phyloP scores from a whole-genome alignment of 2,329 filamentous ascomycete species.

The Cytospora mali region DNA sequence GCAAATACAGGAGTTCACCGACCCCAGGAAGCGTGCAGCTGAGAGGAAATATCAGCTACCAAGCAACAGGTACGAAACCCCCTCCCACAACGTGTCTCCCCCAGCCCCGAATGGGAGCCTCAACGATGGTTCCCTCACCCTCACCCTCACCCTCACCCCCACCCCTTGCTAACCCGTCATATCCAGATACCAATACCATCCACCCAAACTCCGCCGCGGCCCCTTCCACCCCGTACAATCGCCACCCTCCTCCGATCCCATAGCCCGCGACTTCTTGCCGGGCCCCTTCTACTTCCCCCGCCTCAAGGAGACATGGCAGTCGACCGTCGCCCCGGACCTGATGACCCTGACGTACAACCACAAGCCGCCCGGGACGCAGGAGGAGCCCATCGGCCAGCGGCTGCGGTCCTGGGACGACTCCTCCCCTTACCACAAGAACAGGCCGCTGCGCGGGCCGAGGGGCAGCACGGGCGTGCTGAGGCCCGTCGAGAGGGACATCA shows the following conservation, averaged over 20 bases:
- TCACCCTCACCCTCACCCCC: no score
- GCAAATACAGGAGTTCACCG: slow-evolving; percentile 45
- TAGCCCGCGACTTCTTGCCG: slow-evolving; percentile 84
- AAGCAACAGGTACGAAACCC: slow-evolving; percentile 46
- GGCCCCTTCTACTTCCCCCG: slow-evolving; percentile 89
- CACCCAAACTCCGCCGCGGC: slow-evolving; percentile 92
- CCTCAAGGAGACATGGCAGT: slow-evolving; percentile 86
- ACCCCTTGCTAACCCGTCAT: slow-evolving; percentile 20
- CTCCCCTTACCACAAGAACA: slow-evolving; percentile 92
- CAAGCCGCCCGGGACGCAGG: slow-evolving; percentile 72
- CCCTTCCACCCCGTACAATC: slow-evolving; percentile 92
- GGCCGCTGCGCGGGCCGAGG: slow-evolving; percentile 80
- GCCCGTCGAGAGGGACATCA: slow-evolving; percentile 72
- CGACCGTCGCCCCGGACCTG: slow-evolving; percentile 83
- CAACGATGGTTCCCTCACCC: no score
- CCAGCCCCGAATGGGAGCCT: neutral
- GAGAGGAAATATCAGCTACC: slow-evolving; percentile 46
- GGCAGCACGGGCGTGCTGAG: slow-evolving; percentile 69
- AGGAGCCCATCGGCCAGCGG: slow-evolving; percentile 57
- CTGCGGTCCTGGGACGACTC: slow-evolving; percentile 85
- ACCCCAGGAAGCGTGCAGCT: slow-evolving; percentile 40
- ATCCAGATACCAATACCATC: slow-evolving; percentile 86
- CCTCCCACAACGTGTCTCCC: slow-evolving; percentile 14
- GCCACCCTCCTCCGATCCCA: slow-evolving; percentile 81
- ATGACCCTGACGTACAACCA: slow-evolving; percentile 89